Evolutionary conservation across 2,329 filamentous ascomycete species (phyloP).

Genomic region (Fonsecaea nubica): DNA sequence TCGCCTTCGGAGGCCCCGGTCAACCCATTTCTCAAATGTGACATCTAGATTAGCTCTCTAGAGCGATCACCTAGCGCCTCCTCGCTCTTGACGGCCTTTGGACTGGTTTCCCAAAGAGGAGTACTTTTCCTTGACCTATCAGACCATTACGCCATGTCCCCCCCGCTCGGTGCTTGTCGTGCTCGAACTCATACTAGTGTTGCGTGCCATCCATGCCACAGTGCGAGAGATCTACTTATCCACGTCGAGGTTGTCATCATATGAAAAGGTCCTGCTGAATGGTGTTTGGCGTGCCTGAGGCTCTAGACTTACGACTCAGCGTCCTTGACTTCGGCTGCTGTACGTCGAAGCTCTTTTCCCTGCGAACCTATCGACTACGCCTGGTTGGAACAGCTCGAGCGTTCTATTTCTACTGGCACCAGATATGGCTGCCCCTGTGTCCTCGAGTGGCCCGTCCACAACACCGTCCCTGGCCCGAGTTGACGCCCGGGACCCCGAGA

Average conservation of each 20-base stretch:
- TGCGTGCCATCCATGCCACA: background rate
- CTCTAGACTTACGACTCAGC: background rate
- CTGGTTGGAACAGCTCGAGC: background rate
- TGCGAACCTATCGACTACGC: background rate
- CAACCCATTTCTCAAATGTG: too few relatives aligned
- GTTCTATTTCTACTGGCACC: background rate
- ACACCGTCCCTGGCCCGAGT: slow-evolving; percentile 15
- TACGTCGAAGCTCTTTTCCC: background rate
- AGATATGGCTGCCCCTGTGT: background rate
- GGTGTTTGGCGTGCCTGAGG: background rate
- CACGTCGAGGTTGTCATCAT: background rate
- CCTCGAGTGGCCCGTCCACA: background rate
- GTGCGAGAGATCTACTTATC: background rate
- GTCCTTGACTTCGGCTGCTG: background rate
- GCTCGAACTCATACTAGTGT: background rate
- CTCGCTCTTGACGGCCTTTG: background rate
- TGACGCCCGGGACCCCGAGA: slow-evolving; percentile 21
- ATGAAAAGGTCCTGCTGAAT: background rate
- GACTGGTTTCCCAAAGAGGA: slow-evolving; percentile 7
- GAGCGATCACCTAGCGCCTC: slow-evolving; percentile 48
- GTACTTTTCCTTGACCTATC: slow-evolving; percentile 6
- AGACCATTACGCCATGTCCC: background rate
- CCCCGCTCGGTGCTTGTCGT: background rate
- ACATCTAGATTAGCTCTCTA: slow-evolving; percentile 55
- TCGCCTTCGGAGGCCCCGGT: too few relatives aligned